Evolutionary conservation across 495 filamentous ascomycete species (phyloP).

Genomic region (Tuber umbilicatum): DNA sequence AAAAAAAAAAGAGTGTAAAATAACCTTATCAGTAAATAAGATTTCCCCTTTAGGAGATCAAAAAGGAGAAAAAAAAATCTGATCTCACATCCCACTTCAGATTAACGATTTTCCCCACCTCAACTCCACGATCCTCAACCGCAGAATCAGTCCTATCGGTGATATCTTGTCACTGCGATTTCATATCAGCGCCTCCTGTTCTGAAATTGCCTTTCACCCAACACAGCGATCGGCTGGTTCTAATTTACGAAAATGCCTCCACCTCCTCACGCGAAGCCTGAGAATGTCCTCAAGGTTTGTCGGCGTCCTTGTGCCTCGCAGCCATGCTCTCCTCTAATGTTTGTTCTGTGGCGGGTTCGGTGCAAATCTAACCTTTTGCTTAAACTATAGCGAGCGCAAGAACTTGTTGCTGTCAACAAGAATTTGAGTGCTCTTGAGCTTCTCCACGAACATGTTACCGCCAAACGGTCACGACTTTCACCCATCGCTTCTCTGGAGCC

Average conservation of each 20-base stretch:
- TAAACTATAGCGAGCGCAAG: constrained; percentile 69
- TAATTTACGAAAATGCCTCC: constrained; percentile 69
- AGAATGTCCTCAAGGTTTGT: constrained; percentile 91
- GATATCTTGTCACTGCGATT: not conserved
- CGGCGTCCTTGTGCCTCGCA: constrained; percentile 8
- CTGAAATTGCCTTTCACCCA: not conserved
- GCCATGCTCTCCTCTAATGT: constrained; percentile 9
- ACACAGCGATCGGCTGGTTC: not conserved
- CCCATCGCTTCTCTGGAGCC: constrained; percentile 95
- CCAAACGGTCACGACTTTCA: constrained; percentile 93
- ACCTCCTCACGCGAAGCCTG: constrained; percentile 89
- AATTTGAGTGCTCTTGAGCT: constrained; percentile 82
- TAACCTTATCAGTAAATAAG: not conserved
- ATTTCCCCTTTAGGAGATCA: not conserved
- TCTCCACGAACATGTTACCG: constrained; percentile 98
- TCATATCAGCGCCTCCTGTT: not conserved
- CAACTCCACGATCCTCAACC: not conserved
- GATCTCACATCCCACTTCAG: not conserved
- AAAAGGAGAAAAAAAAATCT: not conserved
- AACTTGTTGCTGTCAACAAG: constrained; percentile 96
- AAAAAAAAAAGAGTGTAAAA: not conserved
- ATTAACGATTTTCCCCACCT: not conserved
- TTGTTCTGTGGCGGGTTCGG: not conserved
- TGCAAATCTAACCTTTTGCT: constrained; percentile 13
- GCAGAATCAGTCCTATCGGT: not conserved